These are phyloP conservation scores for Cryptococcus floricola DNA, from an alignment of 1,284 basidiomycete species.

Conservation along the genomic window DNA sequence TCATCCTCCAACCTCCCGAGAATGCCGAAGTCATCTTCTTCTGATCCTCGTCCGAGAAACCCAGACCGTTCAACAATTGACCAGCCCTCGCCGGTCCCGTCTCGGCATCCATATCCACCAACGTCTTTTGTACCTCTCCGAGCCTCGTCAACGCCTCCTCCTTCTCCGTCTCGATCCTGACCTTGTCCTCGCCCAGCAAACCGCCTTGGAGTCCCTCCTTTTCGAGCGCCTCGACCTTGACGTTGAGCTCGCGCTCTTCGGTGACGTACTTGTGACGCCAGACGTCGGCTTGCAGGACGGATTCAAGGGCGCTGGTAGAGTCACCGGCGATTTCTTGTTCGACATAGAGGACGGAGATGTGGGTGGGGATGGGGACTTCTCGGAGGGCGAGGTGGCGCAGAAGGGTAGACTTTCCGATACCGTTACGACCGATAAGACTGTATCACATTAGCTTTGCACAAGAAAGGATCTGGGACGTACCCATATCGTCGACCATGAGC, in stretches of 20 bases:
- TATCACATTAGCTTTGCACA: conserved; percentile 29
- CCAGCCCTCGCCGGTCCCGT: conserved; percentile 92
- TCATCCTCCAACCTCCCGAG: conserved; percentile 99
- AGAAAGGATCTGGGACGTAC: conserved; percentile 10
- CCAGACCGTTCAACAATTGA: conserved; percentile 82
- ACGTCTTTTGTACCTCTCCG: conserved; percentile 84
- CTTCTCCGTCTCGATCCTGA: conserved; percentile 65
- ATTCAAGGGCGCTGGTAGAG: conserved; percentile 85
- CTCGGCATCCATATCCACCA: conserved; percentile 97
- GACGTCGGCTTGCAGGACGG: conserved; percentile 93
- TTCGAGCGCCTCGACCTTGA: conserved; percentile 67
- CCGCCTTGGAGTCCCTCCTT: conserved; percentile 44
- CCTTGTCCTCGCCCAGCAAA: conserved; percentile 58
- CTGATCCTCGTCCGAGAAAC: conserved; percentile 87
- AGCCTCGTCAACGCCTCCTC: conserved; percentile 82
- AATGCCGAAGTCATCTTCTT: conserved; percentile 76
- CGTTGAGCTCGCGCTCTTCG: conserved; percentile 73
- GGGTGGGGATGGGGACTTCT: conserved; percentile 85
- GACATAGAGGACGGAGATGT: conserved; percentile 93
- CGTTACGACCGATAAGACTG: conserved; percentile 60
- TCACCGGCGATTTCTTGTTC: conserved; percentile 98
- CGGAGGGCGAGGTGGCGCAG: conserved; percentile 91
- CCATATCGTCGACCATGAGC: conserved; percentile 86
- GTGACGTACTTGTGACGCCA: conserved; percentile 86
- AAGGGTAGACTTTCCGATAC: conserved; percentile 98